Evolutionary conservation across 1,139 yeast genomes (phyloP), one percentile per base, ranked within the genome.

Genomic region (Zygoascus meyerae): DNA sequence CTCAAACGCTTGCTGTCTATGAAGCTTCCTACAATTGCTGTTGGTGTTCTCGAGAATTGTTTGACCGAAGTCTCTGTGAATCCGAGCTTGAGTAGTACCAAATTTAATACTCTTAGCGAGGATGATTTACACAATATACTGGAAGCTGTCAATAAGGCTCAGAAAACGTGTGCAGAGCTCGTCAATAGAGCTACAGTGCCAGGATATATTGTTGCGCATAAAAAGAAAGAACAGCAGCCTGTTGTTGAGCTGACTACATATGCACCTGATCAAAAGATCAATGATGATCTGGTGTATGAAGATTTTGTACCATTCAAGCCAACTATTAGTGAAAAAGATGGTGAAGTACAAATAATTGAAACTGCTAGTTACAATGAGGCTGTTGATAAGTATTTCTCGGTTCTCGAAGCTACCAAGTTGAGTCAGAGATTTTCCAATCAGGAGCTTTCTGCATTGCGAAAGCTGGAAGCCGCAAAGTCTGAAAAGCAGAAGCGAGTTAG

Each of bases 291-390:
- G 49, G 63, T 82, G 1, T 85, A 76, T 54, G 95, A 86, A 47
- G 95, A 86, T 52, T 92, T 87, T 61, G 95, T 86, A 64, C 97
- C 97, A 0, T 89, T 83, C 63, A 63, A 72, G 46, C 95, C 95
- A 0, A 60, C 65, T 9, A 40, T 53, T 5, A 40, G 40, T 21
- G 47, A 44, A 12, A 38, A 66, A 66, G 52, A 45, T 8, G 7
- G 26, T 21, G 42, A 26, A 10, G 41, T 44, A 40, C 52, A 54
- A 34, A 14, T 51, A 2, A 44, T 56, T 16, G 54, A 53, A 40
- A 32, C 52, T 8, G 57, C 64, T 8, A 90, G 95, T 0, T 92
- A 87, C 62, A 89, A 86, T 59, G 75, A 77, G 49, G 83, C 97
- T 0, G 73, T 90, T 21, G 98, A 92, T 64, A 72, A 71, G 42